Percentiles rank a stretch among this genome's conserved stretches.
phyloP scores from a whole-genome alignment of 768 basidiomycete species.

The Chalciporus chontae region DNA sequence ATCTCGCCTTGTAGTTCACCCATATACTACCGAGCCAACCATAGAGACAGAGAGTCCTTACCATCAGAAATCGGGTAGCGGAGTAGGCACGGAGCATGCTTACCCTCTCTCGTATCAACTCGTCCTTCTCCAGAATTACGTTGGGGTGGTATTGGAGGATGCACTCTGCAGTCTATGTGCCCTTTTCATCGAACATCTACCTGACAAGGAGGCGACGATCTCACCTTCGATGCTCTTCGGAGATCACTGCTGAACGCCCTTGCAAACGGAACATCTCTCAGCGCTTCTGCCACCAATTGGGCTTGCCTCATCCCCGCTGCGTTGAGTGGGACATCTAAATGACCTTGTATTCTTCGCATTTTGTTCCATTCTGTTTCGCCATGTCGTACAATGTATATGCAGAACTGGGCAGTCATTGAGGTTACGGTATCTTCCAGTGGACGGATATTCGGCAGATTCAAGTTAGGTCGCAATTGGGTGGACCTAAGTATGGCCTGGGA shows the following conservation, averaged over 20 bases:
- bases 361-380: constrained; percentile 75
- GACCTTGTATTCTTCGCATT: constrained; percentile 67
- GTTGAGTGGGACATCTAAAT: constrained; percentile 67
- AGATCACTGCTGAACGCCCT: constrained; percentile 72
- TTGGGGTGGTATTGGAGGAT: constrained; percentile 55
- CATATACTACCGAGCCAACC: constrained; percentile 44
- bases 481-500: too few species aligned
- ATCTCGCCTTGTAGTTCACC: constrained; percentile 57
- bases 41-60: neutral
- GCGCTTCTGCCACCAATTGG: constrained; percentile 45
- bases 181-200: neutral
- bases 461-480: neutral
- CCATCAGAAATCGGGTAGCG: neutral
- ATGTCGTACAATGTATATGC: constrained; percentile 68
- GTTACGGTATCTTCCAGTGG: neutral
- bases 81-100: constrained; percentile 13
- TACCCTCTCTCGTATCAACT: constrained; percentile 65
- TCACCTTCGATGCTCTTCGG: constrained; percentile 60
- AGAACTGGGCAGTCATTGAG: constrained; percentile 34
- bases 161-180: constrained; percentile 57
- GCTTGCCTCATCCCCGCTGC: constrained; percentile 60
- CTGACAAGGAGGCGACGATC: constrained; percentile 2
- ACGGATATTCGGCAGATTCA: too few species aligned
- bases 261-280: constrained; percentile 54
- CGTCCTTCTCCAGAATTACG: constrained; percentile 40